Base-by-base conservation (phyloP, 345 rosid species). In the Ricinus communis region DNA sequence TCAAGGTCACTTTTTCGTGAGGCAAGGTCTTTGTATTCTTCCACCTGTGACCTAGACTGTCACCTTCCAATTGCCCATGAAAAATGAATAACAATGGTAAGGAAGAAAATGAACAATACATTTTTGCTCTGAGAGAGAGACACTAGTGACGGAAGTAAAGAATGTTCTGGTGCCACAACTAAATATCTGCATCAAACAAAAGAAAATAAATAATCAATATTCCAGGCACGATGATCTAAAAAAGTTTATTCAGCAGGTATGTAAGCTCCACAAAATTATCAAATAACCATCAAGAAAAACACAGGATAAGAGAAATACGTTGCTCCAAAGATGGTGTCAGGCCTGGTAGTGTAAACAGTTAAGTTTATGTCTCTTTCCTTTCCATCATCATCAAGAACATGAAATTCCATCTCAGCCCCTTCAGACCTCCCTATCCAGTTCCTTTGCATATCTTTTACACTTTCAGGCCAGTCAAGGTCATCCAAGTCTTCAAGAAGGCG, bases 361-460 rank as follows among this genome's bases (percentile, higher is more conserved):
- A 94, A 78, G 70, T 83, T 71, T 76, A 79, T 31, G 58, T 85
- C 90, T 56, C 75, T 87, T 76, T 86, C 87, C 71, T 41, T 77
- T 49, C 89, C 85, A 61, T 86, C 79, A 71, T 71, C 74, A 62
- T 85, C 87, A 53, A 91, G 88, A 80, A 86, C 77, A 53, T 40
- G 51, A 80, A 90, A 94, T 5, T 86, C 82, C 83, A 91, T 40
- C 69, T 91, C 93, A 43, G 93, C 93, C 36, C 98, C 98, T 74
- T 90, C 96, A 25, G 96, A 94, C 80, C 88, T 88, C 75, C 97
- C 98, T 40, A 91, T 91, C 97, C 97, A 91, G 83, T 93, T 93
- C 79, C 95, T 77, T 72, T 93, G 97, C 97, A 90, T 93, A 74
- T 93, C 97, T 80, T 91, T 91, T 65, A 91, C 60, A 49, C 91